Conservation (phyloP, 495 filamentous ascomycete species). For the Delitschia confertaspora region DNA sequence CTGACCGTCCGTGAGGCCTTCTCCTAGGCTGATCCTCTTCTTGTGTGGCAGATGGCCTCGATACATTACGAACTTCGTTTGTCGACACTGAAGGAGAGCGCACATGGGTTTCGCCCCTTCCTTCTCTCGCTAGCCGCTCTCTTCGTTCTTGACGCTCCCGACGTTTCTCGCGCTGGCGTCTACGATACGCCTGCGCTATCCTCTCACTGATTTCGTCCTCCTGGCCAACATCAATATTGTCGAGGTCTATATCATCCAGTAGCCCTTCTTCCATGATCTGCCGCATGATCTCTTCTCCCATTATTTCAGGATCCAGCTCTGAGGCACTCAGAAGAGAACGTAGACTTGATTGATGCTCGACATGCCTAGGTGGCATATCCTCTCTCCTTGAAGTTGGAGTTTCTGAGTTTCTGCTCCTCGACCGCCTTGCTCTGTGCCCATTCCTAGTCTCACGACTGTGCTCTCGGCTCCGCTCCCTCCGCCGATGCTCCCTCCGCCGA, state of each 20-base stretch:
- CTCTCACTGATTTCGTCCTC: slow-evolving; percentile 82
- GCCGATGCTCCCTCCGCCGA: slow-evolving; percentile 41
- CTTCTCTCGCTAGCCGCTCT: slow-evolving; percentile 38
- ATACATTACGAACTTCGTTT: slow-evolving; percentile 11
- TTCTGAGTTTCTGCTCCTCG: slow-evolving; percentile 9
- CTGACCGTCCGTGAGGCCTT: slow-evolving; percentile 20
- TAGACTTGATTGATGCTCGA: slow-evolving; percentile 81
- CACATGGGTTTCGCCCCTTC: slow-evolving; percentile 1
- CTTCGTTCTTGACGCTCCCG: slow-evolving; percentile 26
- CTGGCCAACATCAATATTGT: slow-evolving; percentile 61
- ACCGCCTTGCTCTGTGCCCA: slow-evolving; percentile 3
- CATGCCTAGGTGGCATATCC: slow-evolving; percentile 39
- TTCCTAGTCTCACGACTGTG: slow-evolving; percentile 29
- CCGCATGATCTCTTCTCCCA: slow-evolving; percentile 79
- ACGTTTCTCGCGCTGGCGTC: slow-evolving; percentile 52
- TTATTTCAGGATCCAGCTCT: slow-evolving; percentile 60
- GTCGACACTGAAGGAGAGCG: slow-evolving; percentile 2
- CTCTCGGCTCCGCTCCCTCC: slow-evolving; percentile 31
- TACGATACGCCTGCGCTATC: slow-evolving; percentile 77
- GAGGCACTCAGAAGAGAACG: slow-evolving; percentile 70
- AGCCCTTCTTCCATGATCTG: slow-evolving; percentile 85
- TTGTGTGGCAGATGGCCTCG: slow-evolving; percentile 9
- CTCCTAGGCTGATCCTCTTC: slow-evolving; percentile 16
- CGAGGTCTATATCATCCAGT: slow-evolving; percentile 74
- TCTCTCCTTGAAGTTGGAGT: slow-evolving; percentile 17